A percentile compares a stretch with the other conserved stretches of the same genome.
Conservation (phyloP, 106 monocot genomes). For the Dendrobium chrysotoxum region DNA sequence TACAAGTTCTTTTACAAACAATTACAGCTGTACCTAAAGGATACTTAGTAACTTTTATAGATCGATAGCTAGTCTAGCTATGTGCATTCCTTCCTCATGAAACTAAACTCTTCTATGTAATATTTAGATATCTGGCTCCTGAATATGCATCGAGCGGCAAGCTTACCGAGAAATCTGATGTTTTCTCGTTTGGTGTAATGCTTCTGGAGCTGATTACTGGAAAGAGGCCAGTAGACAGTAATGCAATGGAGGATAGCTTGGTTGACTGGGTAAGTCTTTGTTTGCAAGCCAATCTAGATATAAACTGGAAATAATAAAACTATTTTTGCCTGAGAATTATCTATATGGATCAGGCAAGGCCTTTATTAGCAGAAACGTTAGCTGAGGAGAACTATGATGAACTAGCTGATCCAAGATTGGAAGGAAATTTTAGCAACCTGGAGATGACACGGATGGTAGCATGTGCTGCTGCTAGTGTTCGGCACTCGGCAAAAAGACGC, state of each 20-base stretch:
- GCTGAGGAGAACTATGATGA: slow-evolving; percentile 56
- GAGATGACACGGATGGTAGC: slow-evolving; percentile 69
- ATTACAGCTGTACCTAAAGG: too few species aligned
- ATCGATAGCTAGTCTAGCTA: background rate
- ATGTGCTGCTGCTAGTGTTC: slow-evolving; percentile 66
- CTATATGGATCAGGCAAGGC: slow-evolving; percentile 46
- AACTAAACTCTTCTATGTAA: background rate
- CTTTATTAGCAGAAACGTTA: slow-evolving; percentile 28
- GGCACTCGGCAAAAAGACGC: slow-evolving; percentile 73
- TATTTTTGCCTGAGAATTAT: background rate
- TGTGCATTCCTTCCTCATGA: background rate
- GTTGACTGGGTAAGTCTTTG: slow-evolving; percentile 55
- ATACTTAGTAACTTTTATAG: too few species aligned
- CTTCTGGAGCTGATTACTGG: slow-evolving; percentile 88
- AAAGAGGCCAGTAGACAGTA: slow-evolving; percentile 49
- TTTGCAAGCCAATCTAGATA: background rate
- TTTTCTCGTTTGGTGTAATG: slow-evolving; percentile 93
- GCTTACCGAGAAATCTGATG: slow-evolving; percentile 89
- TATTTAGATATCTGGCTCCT: slow-evolving; percentile 69
- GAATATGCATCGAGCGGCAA: slow-evolving; percentile 93
- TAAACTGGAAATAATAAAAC: background rate
- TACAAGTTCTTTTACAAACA: too few species aligned
- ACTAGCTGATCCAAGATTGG: slow-evolving; percentile 60
- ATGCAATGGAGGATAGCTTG: slow-evolving; percentile 71
- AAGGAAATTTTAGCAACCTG: slow-evolving; percentile 28